phyloP scores from a whole-genome alignment of 768 basidiomycete species.

The Agaricus sinodeliciosus region DNA sequence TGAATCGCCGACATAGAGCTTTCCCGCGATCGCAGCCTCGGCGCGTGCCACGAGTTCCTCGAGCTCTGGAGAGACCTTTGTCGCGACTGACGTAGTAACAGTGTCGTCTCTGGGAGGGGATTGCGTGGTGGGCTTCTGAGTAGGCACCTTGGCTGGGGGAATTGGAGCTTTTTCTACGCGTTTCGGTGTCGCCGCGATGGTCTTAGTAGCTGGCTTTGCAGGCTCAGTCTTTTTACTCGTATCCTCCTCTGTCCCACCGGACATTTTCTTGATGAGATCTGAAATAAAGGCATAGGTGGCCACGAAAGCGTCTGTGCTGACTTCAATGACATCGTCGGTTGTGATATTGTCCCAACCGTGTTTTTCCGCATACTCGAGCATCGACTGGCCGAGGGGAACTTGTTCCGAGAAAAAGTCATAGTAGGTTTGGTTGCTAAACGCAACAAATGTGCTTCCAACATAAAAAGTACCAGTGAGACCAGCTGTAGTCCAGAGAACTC shows the following conservation, averaged over 20 bases:
- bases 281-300: slow-evolving; percentile 45
- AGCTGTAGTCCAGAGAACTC: slow-evolving; percentile 61
- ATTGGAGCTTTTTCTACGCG: slow-evolving; percentile 33
- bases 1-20: slow-evolving; percentile 18
- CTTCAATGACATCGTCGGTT: slow-evolving; percentile 46
- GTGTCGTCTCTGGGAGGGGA: slow-evolving; percentile 39
- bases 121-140: background rate
- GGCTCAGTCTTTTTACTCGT: slow-evolving; percentile 30
- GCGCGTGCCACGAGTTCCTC: slow-evolving; percentile 64
- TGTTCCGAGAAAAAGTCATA: slow-evolving; percentile 80
- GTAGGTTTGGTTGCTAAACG: slow-evolving; percentile 73
- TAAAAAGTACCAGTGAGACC: slow-evolving; percentile 73
- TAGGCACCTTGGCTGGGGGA: slow-evolving; percentile 38
- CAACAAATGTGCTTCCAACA: slow-evolving; percentile 70
- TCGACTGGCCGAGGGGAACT: slow-evolving; percentile 69
- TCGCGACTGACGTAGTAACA: slow-evolving; percentile 8
- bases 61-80: slow-evolving; percentile 56
- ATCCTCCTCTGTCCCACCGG: slow-evolving; percentile 22
- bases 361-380: slow-evolving; percentile 79
- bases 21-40: slow-evolving; percentile 59
- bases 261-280: slow-evolving; percentile 41
- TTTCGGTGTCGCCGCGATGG: slow-evolving; percentile 37
- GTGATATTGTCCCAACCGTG: slow-evolving; percentile 77
- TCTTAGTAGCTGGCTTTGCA: slow-evolving; percentile 32
- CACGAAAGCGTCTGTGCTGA: slow-evolving; percentile 41